Evolutionary conservation across 2,329 filamentous ascomycete genomes (phyloP), one percentile per base, ranked within the genome.

Genomic region (Pestalotiopsis sp.): DNA sequence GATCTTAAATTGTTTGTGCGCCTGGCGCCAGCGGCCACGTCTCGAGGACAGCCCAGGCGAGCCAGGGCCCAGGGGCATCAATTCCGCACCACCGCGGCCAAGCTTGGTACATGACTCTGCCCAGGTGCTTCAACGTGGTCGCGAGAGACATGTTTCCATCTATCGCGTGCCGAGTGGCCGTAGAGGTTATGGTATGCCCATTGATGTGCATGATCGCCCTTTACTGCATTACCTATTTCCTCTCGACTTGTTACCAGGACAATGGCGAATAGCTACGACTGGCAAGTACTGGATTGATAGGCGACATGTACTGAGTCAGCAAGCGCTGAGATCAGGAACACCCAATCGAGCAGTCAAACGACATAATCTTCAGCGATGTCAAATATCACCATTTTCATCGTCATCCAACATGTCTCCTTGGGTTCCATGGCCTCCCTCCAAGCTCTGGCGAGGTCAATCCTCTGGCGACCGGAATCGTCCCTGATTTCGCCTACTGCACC

Each of bases 401-500:
- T 20, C n/a, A 1, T 9, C 20, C 20, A 4, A 52, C 45, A 3
- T n/a, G 20, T 52, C 45, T 23, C 11, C 6, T 9, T 52, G 17
- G 45, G 45, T 6, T 52, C 7, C 14, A n/a, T 14, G 14, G 27
- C 36, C 60, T 62, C 60, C 38, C 4, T 59, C n/a, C 27, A n/a
- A 41, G 36, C 62, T 38, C 25, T 45, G 17, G 38, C 23, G 6
- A 64, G 38, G 20, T 23, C 62, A 27, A 45, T 36, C 20, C 17
- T 62, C 31, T 41, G 27, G 38, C 59, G 20, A 61, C 17, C 45
- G 45, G 45, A 17, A 52, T 17, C n/a, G 62, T 64, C 17, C 62
- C 62, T 64, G 39, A 52, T 14, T n/a, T 62, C 62, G 41, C 62
- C 62, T 64, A 64, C 36, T 64, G 12, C 62, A 64, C 17, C 62